Evolutionary conservation across 495 filamentous ascomycete species (phyloP).

Genomic region (Annulohypoxylon moriforme): DNA sequence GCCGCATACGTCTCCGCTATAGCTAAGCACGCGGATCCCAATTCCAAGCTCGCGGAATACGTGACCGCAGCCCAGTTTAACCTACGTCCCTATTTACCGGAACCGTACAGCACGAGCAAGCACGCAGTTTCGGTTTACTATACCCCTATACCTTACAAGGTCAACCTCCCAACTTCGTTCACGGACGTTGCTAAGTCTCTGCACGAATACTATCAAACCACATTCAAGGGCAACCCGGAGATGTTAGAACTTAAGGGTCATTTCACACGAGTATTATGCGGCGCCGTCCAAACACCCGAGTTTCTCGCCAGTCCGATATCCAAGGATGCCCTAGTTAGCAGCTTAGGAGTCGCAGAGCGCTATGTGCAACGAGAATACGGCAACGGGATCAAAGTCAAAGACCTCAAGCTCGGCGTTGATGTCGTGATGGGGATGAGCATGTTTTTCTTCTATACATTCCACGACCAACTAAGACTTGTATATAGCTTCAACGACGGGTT

Average conservation of each 20-base stretch:
- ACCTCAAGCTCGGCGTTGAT: constrained; percentile 32
- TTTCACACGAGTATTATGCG: constrained; percentile 17
- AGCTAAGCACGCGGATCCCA: constrained; percentile 29
- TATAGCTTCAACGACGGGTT: constrained; percentile 40
- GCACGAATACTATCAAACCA: constrained; percentile 26
- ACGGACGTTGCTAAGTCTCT: constrained; percentile 35
- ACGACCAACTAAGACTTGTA: constrained; percentile 29
- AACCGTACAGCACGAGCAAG: constrained; percentile 35
- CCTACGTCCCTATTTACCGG: constrained; percentile 32
- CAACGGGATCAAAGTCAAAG: constrained; percentile 33
- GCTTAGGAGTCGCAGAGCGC: constrained; percentile 28
- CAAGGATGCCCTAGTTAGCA: constrained; percentile 39
- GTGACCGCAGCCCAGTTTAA: constrained; percentile 39
- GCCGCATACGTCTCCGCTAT: constrained; percentile 33
- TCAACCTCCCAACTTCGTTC: constrained; percentile 26
- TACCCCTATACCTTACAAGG: constrained; percentile 30
- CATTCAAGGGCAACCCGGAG: constrained; percentile 28
- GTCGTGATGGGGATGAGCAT: constrained; percentile 40
- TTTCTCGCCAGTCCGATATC: constrained; percentile 34
- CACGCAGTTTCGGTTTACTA: constrained; percentile 35
- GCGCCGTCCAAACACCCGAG: constrained; percentile 30
- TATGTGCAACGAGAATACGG: constrained; percentile 35
- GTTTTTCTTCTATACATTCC: constrained; percentile 36
- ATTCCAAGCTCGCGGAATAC: constrained; percentile 35
- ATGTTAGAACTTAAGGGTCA: constrained; percentile 29